These are phyloP conservation scores for Nicotiana undulata DNA, from an alignment of 257 asterid species.

Conservation along the genomic window DNA sequence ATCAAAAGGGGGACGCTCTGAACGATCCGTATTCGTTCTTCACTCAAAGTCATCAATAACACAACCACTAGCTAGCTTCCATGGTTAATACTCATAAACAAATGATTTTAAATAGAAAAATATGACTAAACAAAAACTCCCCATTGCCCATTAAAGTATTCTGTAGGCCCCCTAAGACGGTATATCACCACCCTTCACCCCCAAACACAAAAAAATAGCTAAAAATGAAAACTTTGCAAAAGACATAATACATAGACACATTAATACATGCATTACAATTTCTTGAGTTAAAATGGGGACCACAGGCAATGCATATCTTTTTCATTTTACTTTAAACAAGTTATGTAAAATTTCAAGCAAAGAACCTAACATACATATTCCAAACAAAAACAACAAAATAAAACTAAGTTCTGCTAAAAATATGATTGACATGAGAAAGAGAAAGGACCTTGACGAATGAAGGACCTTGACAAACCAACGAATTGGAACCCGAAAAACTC, in stretches of 20 bases:
- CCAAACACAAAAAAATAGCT: not conserved
- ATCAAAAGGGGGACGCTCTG: constrained; percentile 27
- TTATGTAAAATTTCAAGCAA: too few relatives aligned
- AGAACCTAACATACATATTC: too few relatives aligned
- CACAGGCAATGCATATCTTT: not conserved
- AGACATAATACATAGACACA: not conserved
- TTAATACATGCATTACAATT: constrained; percentile 2
- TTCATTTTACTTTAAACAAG: too few relatives aligned
- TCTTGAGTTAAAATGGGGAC: constrained; percentile 6
- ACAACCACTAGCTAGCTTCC: constrained; percentile 14
- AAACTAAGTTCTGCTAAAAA: too few relatives aligned
- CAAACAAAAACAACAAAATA: too few relatives aligned
- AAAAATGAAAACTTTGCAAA: not conserved
- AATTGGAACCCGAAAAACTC: too few relatives aligned
- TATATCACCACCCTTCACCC: not conserved
- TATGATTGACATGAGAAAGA: too few relatives aligned
- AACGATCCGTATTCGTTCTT: constrained; percentile 25
- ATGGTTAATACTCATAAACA: constrained; percentile 1
- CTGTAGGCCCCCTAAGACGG: not conserved
- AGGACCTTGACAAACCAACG: too few relatives aligned
- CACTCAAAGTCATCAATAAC: constrained; percentile 19
- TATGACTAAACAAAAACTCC: not conserved
- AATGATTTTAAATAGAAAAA: constrained; percentile 1
- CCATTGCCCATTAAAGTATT: constrained; percentile 8
- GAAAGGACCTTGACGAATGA: too few relatives aligned